Evolutionary conservation across 495 filamentous ascomycete species (phyloP), one percentile per base, ranked within the genome.

Genomic region (Penicillium salamii): DNA sequence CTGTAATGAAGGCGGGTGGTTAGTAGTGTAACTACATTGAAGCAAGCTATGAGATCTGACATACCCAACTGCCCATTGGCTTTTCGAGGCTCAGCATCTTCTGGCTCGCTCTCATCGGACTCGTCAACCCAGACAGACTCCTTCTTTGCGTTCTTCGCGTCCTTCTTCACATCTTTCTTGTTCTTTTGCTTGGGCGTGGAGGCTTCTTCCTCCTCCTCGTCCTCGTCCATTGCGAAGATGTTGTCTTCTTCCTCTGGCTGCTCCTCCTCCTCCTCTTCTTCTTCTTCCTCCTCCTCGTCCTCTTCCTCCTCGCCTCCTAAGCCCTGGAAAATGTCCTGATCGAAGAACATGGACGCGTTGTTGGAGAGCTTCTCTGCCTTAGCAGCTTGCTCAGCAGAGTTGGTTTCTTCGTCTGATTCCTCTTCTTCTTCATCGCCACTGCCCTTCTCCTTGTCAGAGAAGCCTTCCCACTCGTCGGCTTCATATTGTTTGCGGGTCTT

Each of bases 321-420:
- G 24, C 80, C 86, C 54, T 90, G 84, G 74, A 99, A 97, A 46
- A 97, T 87, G 52, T 95, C 95, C 59, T 97, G 95, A 52, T 87
- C 86, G 61, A 99, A 99, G 71, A 99, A 99, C 42, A 86, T 72
- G 6, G 83, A 76, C 14, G 93, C 93, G 48, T 87, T 81, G 63
- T 88, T 91, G 7, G 90, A 91, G 7, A 98, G 75, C 5, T 79
- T 81, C 8, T 70, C 71, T 20, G 69, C 54, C 4, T 66, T 40
- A 71, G 74, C 24, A 55, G 67, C 21, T 74, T 14, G 8, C 65
- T 80, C 40, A 80, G 57, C 34, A 83, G 72, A 24, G 68, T 67
- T 69, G 21, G 80, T 74, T 1, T 78, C 73, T 15, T 46, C 44
- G 6, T 46, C 42, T 34, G 28, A 23, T 4, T 78, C 80, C 41